Conservation (phyloP, 1,284 basidiomycete species). For the Trichosporon sp. region DNA sequence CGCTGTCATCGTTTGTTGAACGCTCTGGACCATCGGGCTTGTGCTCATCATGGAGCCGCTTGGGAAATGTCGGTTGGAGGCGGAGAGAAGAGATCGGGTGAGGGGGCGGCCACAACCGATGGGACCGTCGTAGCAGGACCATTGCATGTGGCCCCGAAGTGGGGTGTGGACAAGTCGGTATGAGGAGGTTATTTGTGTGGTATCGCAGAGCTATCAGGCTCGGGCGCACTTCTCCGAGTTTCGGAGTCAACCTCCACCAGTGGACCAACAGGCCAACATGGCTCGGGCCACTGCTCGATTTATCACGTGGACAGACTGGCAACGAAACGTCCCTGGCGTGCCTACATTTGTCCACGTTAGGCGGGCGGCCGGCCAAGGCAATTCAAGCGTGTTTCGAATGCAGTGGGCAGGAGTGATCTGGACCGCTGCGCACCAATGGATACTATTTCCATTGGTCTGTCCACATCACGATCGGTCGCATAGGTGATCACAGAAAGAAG, state of each 20-base stretch:
- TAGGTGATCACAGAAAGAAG: background rate
- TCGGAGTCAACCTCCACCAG: background rate
- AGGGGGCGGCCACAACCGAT: background rate
- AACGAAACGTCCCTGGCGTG: background rate
- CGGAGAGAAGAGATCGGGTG: background rate
- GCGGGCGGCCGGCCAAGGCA: background rate
- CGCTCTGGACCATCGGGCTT: background rate
- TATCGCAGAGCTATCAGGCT: background rate
- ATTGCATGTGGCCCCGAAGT: background rate
- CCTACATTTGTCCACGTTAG: background rate
- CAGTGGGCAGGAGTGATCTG: background rate
- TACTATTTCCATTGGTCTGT: background rate
- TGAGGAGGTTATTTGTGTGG: background rate
- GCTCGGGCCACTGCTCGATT: too few species aligned
- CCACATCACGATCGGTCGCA: background rate
- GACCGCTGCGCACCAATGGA: background rate
- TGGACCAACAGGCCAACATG: background rate
- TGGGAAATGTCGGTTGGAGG: background rate
- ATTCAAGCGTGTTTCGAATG: background rate
- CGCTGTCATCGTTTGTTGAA: background rate
- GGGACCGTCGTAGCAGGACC: constrained; percentile 10
- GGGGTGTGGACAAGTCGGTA: background rate
- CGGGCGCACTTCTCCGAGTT: background rate
- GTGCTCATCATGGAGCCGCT: background rate
- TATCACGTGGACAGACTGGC: background rate